phyloP scores from a whole-genome alignment of 1,284 basidiomycete genomes.

The Cystobasidium slooffiae region DNA sequence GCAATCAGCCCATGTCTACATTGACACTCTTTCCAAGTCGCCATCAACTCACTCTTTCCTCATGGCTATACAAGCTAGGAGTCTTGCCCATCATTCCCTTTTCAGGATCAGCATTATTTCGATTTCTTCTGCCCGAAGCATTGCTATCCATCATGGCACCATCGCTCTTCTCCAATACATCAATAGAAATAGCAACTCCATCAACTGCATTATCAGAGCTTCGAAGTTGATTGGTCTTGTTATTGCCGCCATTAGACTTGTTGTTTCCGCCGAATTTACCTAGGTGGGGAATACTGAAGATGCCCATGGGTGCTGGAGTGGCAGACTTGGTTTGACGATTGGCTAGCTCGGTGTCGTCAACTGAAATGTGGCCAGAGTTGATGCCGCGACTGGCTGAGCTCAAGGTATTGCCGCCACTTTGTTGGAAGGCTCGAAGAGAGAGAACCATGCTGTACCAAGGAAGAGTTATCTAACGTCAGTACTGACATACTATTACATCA shows the following conservation, averaged over 20 bases:
- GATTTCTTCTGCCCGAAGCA: slow-evolving; percentile 13
- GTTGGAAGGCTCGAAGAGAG: slow-evolving; percentile 20
- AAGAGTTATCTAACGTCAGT: not conserved
- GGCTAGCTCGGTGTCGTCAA: slow-evolving; percentile 1
- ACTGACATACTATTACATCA: not conserved
- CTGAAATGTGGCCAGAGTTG: not conserved
- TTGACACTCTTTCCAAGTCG: not conserved
- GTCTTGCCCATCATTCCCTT: slow-evolving; percentile 6
- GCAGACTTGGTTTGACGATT: not conserved
- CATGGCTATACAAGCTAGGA: slow-evolving; percentile 29
- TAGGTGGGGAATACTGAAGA: not conserved
- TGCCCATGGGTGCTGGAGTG: not conserved
- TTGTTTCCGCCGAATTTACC: no score
- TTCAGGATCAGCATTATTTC: slow-evolving; percentile 3
- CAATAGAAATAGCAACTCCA: slow-evolving; percentile 24
- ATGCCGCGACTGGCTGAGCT: not conserved
- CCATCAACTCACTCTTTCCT: slow-evolving; percentile 20
- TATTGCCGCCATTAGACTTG: no score
- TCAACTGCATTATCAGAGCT: not conserved
- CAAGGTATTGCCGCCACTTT: not conserved
- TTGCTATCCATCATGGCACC: not conserved
- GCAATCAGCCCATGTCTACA: not conserved
- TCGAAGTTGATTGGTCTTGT: not conserved
- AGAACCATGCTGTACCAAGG: not conserved
- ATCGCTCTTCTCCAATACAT: slow-evolving; percentile 18